Evolutionary conservation across 306 rosid species (phyloP).

Genomic region (Clitoria ternatea): DNA sequence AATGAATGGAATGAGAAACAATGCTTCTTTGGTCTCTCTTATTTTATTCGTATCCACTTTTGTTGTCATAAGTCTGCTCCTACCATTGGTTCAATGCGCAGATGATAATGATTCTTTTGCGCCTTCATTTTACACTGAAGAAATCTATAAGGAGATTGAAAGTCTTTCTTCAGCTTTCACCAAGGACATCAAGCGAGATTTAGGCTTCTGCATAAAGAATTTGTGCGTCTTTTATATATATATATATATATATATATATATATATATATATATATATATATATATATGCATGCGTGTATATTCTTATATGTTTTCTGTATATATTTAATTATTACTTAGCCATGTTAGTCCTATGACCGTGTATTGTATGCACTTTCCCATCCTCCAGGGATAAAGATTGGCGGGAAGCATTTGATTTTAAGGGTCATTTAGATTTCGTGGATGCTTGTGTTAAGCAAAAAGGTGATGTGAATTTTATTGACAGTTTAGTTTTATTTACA

Average conservation of each 20-base stretch:
- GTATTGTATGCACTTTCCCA: neutral
- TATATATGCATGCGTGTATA: too few relatives aligned
- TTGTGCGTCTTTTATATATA: slow-evolving; percentile 28
- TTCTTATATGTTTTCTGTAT: neutral
- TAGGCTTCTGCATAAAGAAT: slow-evolving; percentile 67
- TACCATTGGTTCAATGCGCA: slow-evolving; percentile 34
- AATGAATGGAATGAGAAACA: slow-evolving; percentile 41
- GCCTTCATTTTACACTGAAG: slow-evolving; percentile 33
- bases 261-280: too few relatives aligned
- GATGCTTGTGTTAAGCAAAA: slow-evolving; percentile 52
- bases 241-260: too few relatives aligned
- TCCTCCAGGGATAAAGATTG: slow-evolving; percentile 60
- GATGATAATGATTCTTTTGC: slow-evolving; percentile 23
- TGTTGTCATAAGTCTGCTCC: slow-evolving; percentile 23
- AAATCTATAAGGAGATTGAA: slow-evolving; percentile 38
- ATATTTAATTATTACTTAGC: too few relatives aligned
- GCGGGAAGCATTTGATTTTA: slow-evolving; percentile 63
- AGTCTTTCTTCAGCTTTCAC: slow-evolving; percentile 39
- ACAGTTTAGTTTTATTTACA: too few relatives aligned
- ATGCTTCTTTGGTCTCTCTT: slow-evolving; percentile 12
- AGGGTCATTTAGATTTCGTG: slow-evolving; percentile 50
- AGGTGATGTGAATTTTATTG: slow-evolving; percentile 35
- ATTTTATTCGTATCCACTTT: too few relatives aligned
- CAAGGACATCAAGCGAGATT: slow-evolving; percentile 33
- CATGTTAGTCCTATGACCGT: too few relatives aligned